A percentile compares a stretch with the other conserved stretches of the same genome.
Conservation (phyloP, 2,329 filamentous ascomycete genomes). For the Ophiostoma himal-ulmi region DNA sequence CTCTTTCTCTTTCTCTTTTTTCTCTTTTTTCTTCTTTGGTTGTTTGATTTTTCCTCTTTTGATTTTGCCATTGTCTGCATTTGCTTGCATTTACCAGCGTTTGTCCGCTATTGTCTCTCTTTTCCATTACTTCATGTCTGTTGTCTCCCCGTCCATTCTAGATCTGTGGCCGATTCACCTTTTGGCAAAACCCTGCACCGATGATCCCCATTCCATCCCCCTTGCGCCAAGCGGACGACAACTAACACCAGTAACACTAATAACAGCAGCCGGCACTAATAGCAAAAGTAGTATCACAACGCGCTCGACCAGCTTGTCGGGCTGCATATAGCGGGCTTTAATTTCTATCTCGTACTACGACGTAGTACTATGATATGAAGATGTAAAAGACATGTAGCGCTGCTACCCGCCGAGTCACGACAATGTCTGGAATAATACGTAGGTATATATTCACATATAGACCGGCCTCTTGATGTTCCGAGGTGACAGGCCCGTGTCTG, state of each 20-base stretch:
- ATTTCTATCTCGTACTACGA: neutral
- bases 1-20: neutral
- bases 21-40: neutral
- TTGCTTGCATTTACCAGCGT: neutral
- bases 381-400: neutral
- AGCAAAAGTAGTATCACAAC: neutral
- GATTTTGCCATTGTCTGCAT: neutral
- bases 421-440: too few relatives aligned
- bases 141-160: neutral
- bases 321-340: neutral
- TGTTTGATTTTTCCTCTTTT: neutral
- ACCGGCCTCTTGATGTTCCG: neutral
- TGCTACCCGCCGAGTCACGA: neutral
- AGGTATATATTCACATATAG: neutral
- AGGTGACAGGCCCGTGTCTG: neutral
- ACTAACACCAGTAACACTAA: neutral
- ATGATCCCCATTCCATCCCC: slow-evolving; percentile 5
- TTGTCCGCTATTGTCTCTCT: neutral
- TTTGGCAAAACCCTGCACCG: neutral
- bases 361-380: neutral
- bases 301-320: slow-evolving; percentile 3
- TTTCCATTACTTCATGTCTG: neutral
- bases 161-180: neutral
- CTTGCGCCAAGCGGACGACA: slow-evolving; percentile 4
- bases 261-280: neutral